A percentile compares a stretch with the other conserved stretches of the same genome.
Conservation (phyloP, 495 filamentous ascomycete species). For the Talaromyces ruber region DNA sequence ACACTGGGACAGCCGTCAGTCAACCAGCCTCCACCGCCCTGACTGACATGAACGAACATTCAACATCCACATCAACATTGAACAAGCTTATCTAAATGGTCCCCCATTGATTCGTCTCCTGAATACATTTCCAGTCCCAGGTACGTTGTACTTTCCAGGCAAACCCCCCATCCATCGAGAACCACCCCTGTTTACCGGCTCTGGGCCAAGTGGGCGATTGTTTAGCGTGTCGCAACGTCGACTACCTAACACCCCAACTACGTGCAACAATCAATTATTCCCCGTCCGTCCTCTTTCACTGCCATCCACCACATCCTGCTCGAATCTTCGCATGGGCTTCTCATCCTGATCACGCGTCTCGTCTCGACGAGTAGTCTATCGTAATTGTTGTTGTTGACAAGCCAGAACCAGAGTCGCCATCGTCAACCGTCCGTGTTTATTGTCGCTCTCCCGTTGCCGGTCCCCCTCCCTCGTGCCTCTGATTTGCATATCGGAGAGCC, state of each 20-base stretch:
- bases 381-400: background rate
- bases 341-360: background rate
- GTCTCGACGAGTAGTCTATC: background rate
- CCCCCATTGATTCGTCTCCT: background rate
- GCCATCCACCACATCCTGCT: background rate
- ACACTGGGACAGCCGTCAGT: slow-evolving; percentile 24
- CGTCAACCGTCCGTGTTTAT: slow-evolving; percentile 5
- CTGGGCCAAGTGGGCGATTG: background rate
- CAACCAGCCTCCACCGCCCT: slow-evolving; percentile 9
- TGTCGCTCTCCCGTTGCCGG: slow-evolving; percentile 4
- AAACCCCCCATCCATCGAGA: background rate
- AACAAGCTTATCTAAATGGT: background rate
- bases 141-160: background rate
- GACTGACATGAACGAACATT: background rate
- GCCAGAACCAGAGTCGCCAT: background rate
- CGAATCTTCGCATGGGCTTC: background rate
- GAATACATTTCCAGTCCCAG: background rate
- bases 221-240: slow-evolving; percentile 2
- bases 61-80: background rate
- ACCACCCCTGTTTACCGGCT: background rate
- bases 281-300: background rate
- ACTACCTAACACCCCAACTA: background rate
- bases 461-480: slow-evolving; percentile 1
- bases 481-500: background rate
- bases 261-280: background rate